Conservation (phyloP, 129 eudicot species). For the Chrysanthemum lavandulifolium region DNA sequence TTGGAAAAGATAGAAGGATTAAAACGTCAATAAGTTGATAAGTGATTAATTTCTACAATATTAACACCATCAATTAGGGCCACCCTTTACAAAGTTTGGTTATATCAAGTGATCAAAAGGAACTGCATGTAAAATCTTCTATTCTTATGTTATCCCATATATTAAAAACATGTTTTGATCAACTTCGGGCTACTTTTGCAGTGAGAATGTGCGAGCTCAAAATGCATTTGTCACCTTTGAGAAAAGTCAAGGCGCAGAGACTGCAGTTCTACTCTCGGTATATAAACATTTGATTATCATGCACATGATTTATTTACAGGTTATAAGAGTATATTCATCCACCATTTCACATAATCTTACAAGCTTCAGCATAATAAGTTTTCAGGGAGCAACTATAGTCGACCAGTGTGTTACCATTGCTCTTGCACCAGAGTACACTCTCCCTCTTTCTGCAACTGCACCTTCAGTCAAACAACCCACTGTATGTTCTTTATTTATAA, state of each 20-base stretch:
- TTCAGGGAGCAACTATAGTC: constrained; percentile 97
- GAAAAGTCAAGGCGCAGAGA: constrained; percentile 74
- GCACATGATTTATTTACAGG: neutral
- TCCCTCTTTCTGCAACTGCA: constrained; percentile 53
- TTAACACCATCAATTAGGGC: neutral
- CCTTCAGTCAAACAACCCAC: constrained; percentile 24
- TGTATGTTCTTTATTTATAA: constrained; percentile 34
- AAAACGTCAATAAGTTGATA: too few species aligned
- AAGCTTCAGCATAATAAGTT: neutral
- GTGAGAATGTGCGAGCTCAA: constrained; percentile 69
- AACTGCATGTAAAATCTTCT: neutral
- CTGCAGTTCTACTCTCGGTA: constrained; percentile 86
- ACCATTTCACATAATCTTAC: constrained; percentile 10
- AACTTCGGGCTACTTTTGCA: constrained; percentile 27
- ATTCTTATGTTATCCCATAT: neutral
- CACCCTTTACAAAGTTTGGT: constrained; percentile 4
- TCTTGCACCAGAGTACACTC: constrained; percentile 67
- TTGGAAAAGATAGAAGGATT: too few species aligned
- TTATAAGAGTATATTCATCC: neutral
- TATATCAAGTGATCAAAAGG: neutral
- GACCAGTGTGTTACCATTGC: constrained; percentile 74
- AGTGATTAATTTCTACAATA: too few species aligned
- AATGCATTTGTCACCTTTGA: constrained; percentile 68
- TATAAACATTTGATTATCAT: constrained; percentile 3
- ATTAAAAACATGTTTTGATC: neutral